Conservation (phyloP, 2,329 filamentous ascomycete species). For the Fusarium subglutinans region DNA sequence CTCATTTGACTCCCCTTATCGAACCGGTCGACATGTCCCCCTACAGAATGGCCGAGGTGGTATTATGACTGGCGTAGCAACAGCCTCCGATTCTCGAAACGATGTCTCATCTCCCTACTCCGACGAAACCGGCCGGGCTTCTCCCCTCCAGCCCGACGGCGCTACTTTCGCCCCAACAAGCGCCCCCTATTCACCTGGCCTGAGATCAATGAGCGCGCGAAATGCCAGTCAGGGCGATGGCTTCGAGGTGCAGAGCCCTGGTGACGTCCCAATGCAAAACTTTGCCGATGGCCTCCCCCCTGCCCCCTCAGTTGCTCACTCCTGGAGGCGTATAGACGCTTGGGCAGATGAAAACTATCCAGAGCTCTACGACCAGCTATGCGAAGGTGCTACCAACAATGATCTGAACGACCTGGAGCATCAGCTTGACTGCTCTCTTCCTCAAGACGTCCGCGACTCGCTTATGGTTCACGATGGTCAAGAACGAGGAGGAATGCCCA, state of each 20-base stretch:
- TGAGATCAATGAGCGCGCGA: constrained; percentile 80
- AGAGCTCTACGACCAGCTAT: constrained; percentile 91
- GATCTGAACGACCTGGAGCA: constrained; percentile 98
- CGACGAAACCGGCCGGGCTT: constrained; percentile 71
- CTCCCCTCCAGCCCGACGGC: constrained; percentile 53
- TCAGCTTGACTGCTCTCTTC: constrained; percentile 91
- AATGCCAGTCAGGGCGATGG: constrained; percentile 70
- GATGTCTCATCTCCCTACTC: constrained; percentile 83
- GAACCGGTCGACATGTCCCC: constrained; percentile 88
- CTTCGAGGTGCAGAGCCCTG: constrained; percentile 75
- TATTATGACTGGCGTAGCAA: constrained; percentile 87
- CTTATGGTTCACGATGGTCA: constrained; percentile 94
- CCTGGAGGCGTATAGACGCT: constrained; percentile 91
- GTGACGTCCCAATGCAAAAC: constrained; percentile 95
- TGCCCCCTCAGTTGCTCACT: constrained; percentile 85
- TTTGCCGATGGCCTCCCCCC: constrained; percentile 93
- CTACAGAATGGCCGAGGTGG: constrained; percentile 83
- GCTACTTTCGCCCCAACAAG: constrained; percentile 60
- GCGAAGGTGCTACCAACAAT: constrained; percentile 91
- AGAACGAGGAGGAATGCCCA: constrained; percentile 89
- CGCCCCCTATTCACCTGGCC: constrained; percentile 88
- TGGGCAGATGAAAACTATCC: constrained; percentile 97
- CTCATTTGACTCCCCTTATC: constrained; percentile 90
- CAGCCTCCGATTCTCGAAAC: constrained; percentile 86
- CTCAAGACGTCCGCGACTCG: constrained; percentile 92